These are phyloP conservation scores for Bombardia bombarda DNA, from an alignment of 495 filamentous ascomycete species.

Conservation along the genomic window DNA sequence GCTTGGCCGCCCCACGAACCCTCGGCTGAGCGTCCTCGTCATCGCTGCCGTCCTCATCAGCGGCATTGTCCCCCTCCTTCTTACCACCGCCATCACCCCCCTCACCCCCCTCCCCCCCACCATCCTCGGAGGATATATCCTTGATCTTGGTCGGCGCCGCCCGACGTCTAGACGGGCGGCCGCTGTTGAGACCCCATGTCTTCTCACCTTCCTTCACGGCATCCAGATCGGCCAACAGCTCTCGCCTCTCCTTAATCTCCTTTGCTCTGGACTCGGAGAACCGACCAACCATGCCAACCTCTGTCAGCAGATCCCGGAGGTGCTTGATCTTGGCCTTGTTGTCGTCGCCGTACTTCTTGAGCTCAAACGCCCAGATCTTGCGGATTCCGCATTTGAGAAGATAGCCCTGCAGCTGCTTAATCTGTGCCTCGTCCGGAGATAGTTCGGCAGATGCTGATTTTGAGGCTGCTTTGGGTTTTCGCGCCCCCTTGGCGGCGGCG, in stretches of 20 bases:
- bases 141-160: conserved; percentile 18
- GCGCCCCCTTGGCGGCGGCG: conserved; percentile 5
- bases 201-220: conserved; percentile 70
- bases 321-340: conserved; percentile 73
- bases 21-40: conserved; percentile 21
- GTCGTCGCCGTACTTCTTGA: conserved; percentile 62
- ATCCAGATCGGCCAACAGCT: conserved; percentile 74
- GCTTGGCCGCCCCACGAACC: conserved; percentile 20
- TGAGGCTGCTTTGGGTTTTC: conserved; percentile 17
- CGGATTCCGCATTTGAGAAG: conserved; percentile 88
- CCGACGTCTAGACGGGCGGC: conserved; percentile 25
- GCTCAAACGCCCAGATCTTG: conserved; percentile 82
- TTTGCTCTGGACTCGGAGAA: conserved; percentile 76
- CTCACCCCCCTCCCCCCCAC: conserved; percentile 31
- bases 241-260: conserved; percentile 76
- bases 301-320: conserved; percentile 66
- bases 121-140: conserved; percentile 27
- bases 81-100: conserved; percentile 28
- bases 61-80: conserved; percentile 38
- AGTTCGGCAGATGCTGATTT: conserved; percentile 34
- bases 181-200: conserved; percentile 56
- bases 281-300: conserved; percentile 79
- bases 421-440: conserved; percentile 65
- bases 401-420: conserved; percentile 85
- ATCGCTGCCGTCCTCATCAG: conserved; percentile 20